These are phyloP conservation scores for Raphanus sativus DNA, from an alignment of 345 rosid genomes.

Conservation along the genomic window DNA sequence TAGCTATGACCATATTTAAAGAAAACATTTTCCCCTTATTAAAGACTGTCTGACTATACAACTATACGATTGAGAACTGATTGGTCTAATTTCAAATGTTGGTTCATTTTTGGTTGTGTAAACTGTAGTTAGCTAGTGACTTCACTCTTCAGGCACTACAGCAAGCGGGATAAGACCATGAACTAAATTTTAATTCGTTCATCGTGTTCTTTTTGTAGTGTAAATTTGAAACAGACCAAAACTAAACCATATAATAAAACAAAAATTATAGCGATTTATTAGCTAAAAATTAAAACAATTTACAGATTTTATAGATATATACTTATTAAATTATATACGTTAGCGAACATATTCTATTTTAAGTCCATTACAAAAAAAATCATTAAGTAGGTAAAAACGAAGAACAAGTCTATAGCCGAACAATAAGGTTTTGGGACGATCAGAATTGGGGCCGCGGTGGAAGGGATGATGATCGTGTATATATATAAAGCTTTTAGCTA, in stretches of 20 bases:
- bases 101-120: background rate
- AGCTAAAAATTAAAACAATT: background rate
- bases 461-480: background rate
- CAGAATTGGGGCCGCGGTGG: background rate
- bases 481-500: conserved; percentile 16
- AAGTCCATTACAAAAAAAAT: background rate
- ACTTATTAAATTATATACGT: background rate
- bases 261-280: background rate
- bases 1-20: conserved; percentile 18
- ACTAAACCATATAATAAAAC: background rate
- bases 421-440: conserved; percentile 23
- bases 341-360: background rate
- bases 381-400: background rate
- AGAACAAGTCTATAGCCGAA: conserved; percentile 28
- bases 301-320: background rate
- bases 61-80: conserved; percentile 9
- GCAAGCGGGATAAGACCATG: background rate
- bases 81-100: conserved; percentile 25
- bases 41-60: conserved; percentile 34
- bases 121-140: conserved; percentile 12
- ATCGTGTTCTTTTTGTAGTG: background rate
- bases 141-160: background rate
- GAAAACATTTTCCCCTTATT: conserved; percentile 14
- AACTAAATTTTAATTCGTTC: background rate
- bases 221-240: background rate